phyloP scores from a whole-genome alignment of 2,329 filamentous ascomycete species.

The Neoarthrinium moseri region DNA sequence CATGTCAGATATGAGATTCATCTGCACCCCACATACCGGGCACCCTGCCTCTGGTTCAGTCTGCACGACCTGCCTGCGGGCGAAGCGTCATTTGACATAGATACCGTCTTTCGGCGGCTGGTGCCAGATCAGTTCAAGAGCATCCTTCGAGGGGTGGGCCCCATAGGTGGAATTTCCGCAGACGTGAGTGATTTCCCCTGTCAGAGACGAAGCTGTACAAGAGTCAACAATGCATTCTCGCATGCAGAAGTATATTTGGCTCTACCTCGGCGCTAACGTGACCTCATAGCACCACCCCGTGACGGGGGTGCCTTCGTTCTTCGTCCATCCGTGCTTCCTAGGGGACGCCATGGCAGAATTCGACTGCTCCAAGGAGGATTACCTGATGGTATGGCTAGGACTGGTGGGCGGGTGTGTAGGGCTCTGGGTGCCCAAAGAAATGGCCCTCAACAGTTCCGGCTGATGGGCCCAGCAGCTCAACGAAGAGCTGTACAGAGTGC shows the following conservation, averaged over 20 bases:
- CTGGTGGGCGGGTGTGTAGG: slow-evolving; percentile 78
- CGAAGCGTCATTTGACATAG: slow-evolving; percentile 59
- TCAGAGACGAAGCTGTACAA: slow-evolving; percentile 24
- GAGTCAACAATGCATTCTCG: slow-evolving; percentile 31
- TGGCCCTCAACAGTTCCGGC: slow-evolving; percentile 45
- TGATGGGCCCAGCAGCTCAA: slow-evolving; percentile 41
- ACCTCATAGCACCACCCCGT: slow-evolving; percentile 73
- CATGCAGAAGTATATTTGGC: slow-evolving; percentile 39
- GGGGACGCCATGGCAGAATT: slow-evolving; percentile 75
- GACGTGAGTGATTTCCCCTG: slow-evolving; percentile 61
- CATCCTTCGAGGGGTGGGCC: slow-evolving; percentile 58
- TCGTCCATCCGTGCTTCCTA: slow-evolving; percentile 89
- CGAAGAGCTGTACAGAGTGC: not conserved
- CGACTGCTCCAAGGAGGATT: slow-evolving; percentile 61
- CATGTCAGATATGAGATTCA: slow-evolving; percentile 72
- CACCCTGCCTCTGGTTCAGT: slow-evolving; percentile 75
- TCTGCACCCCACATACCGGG: slow-evolving; percentile 71
- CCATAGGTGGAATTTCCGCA: slow-evolving; percentile 72
- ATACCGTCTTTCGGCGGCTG: slow-evolving; percentile 68
- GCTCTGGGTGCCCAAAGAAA: slow-evolving; percentile 71
- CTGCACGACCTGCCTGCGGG: slow-evolving; percentile 56
- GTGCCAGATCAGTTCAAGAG: slow-evolving; percentile 66
- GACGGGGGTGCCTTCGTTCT: slow-evolving; percentile 76
- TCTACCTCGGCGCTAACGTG: slow-evolving; percentile 32
- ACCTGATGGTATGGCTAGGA: slow-evolving; percentile 88